Percentiles rank a stretch among this genome's conserved stretches.
Conservation (phyloP, 31 red algal genomes). For the Odonthalia washingtoniensis region DNA sequence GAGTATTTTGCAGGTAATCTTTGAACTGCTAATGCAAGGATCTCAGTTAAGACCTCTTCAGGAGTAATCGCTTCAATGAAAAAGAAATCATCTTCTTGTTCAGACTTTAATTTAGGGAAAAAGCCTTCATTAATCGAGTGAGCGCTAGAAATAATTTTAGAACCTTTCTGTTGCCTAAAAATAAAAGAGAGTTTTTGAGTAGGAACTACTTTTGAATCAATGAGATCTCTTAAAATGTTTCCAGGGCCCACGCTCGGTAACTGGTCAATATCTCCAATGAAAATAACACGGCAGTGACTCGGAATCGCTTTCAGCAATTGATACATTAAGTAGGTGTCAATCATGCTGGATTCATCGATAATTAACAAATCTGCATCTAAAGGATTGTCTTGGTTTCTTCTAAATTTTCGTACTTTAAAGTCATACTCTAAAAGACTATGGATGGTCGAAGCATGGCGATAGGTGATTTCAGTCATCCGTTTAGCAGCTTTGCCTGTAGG, state of each 20-base stretch:
- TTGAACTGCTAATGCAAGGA: not conserved
- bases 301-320: slow-evolving; percentile 50
- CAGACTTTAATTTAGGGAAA: slow-evolving; percentile 1
- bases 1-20: not conserved
- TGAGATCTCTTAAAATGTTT: slow-evolving; percentile 58
- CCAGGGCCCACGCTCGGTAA: slow-evolving; percentile 69
- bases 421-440: slow-evolving; percentile 32
- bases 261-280: slow-evolving; percentile 71
- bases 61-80: not conserved
- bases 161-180: slow-evolving; percentile 43
- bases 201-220: slow-evolving; percentile 27
- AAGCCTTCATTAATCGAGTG: slow-evolving; percentile 51
- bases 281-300: slow-evolving; percentile 31
- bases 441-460: not conserved
- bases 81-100: slow-evolving; percentile 8
- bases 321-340: slow-evolving; percentile 46
- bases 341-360: slow-evolving; percentile 63
- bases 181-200: slow-evolving; percentile 24
- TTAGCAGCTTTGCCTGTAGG: slow-evolving; percentile 66
- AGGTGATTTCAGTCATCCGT: slow-evolving; percentile 39
- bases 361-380: slow-evolving; percentile 43
- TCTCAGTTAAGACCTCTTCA: not conserved
- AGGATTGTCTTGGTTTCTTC: slow-evolving; percentile 47
- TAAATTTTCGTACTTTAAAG: slow-evolving; percentile 41
- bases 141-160: slow-evolving; percentile 27